Evolutionary conservation across 164 flowering plant genomes (phyloP), one percentile per base, ranked within the genome.

Genomic region (Vitis rupestris): DNA sequence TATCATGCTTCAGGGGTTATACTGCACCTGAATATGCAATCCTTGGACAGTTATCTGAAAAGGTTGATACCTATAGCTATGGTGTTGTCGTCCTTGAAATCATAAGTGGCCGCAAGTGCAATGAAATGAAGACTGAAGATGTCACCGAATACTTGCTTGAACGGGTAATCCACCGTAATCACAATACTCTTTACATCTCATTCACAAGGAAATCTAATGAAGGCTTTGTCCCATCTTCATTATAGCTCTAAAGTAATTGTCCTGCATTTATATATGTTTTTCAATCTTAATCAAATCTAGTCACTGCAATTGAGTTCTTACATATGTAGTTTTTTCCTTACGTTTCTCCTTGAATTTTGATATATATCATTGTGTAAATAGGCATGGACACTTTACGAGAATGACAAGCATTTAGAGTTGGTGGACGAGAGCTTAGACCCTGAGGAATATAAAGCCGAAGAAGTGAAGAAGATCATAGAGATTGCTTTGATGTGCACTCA

Each of bases 11-110:
- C 69, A 82, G 85, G 69, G 85, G 85, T 11, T 82, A 82, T 48
- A 85, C 87, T 10, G 86, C 91, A 65, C 89, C 89, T 7, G 91
- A 87, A 55, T 87, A 87, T 74, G 89, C 88, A 69, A 74, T 84
- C 58, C 84, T 79, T 55, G 88, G 91, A 13, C 86, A 84, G 65
- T 72, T 85, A 55, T 82, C 89, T 8, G 85, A 79, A 69, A 87
- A 85, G 74, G 89, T 75, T 47, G 92, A 88, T 50, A 78, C 79
- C 2, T 88, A 86, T 67, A 81, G 87, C 69, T 88, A 50, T 76
- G 92, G 92, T 5, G 71, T 88, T 3, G 86, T 88, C 37, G 83
- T 83, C 75, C 83, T 88, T 16, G 90, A 88, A 72, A 86, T 81
- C 56, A 51, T 84, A 29, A 86, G 90, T 57, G 87, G 88, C 17